Percentiles rank a stretch among this genome's conserved stretches.
These are phyloP conservation scores for Jatropha podagrica DNA, from an alignment of 441 rosid genomes.

Conservation along the genomic window DNA sequence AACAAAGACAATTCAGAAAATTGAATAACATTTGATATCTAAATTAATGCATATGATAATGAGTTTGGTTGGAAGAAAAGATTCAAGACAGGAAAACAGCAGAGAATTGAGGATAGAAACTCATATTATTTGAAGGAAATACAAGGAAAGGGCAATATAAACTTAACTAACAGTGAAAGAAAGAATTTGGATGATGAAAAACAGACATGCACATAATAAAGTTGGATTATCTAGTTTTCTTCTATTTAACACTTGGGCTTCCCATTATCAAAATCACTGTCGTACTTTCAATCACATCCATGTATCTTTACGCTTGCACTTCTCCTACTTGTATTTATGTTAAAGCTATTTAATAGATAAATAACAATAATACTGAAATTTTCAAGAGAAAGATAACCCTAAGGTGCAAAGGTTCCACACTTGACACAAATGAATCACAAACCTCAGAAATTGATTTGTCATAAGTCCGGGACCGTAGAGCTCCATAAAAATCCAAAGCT, in stretches of 20 bases:
- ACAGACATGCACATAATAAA: neutral
- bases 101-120: neutral
- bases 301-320: neutral
- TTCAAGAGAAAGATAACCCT: neutral
- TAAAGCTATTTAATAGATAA: neutral
- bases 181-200: neutral
- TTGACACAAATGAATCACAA: conserved; percentile 12
- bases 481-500: conserved; percentile 98
- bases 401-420: neutral
- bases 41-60: neutral
- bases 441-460: conserved; percentile 87
- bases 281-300: neutral
- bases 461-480: conserved; percentile 87
- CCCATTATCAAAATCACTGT: neutral
- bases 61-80: neutral
- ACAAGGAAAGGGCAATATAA: neutral
- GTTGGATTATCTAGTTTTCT: neutral
- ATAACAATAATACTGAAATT: neutral
- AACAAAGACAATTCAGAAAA: neutral
- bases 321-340: neutral
- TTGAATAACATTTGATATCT: neutral
- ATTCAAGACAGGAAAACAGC: neutral
- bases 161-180: neutral
- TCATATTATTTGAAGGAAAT: neutral
- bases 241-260: neutral